These are phyloP conservation scores for Vanrija humicola DNA, from an alignment of 1,284 basidiomycete genomes.

Conservation along the genomic window DNA sequence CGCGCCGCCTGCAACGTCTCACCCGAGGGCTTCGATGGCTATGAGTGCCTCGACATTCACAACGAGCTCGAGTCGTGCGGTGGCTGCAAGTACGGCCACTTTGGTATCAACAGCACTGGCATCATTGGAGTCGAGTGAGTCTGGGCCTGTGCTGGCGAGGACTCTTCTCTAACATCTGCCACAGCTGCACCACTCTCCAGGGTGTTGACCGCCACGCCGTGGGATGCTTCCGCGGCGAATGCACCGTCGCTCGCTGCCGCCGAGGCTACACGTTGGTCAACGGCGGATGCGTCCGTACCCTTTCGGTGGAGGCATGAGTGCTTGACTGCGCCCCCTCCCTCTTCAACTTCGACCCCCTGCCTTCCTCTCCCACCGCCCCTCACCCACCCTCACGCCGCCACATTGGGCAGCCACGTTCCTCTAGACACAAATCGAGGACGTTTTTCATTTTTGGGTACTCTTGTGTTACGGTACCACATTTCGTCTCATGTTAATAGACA, in stretches of 20 bases:
- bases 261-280: slow-evolving; percentile 2
- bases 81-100: background rate
- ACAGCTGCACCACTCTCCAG: background rate
- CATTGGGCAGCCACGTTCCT: too few species aligned
- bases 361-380: too few species aligned
- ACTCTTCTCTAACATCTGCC: background rate
- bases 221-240: too few species aligned
- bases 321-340: too few species aligned
- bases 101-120: background rate
- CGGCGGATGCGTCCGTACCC: slow-evolving; percentile 4
- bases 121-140: background rate
- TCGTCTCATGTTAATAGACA: too few species aligned
- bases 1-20: background rate
- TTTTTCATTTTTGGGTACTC: too few species aligned
- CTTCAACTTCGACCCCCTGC: too few species aligned
- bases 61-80: slow-evolving; percentile 3
- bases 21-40: background rate
- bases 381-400: too few species aligned
- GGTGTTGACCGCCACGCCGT: background rate
- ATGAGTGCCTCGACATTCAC: background rate
- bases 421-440: too few species aligned
- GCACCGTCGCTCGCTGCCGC: slow-evolving; percentile 2
- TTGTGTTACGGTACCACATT: too few species aligned
- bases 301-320: background rate
- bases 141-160: background rate